A percentile compares a stretch with the other conserved stretches of the same genome.
Evolutionary conservation across 1,139 yeast species (phyloP).

Genomic region (Sugiyamaella xylanicola): DNA sequence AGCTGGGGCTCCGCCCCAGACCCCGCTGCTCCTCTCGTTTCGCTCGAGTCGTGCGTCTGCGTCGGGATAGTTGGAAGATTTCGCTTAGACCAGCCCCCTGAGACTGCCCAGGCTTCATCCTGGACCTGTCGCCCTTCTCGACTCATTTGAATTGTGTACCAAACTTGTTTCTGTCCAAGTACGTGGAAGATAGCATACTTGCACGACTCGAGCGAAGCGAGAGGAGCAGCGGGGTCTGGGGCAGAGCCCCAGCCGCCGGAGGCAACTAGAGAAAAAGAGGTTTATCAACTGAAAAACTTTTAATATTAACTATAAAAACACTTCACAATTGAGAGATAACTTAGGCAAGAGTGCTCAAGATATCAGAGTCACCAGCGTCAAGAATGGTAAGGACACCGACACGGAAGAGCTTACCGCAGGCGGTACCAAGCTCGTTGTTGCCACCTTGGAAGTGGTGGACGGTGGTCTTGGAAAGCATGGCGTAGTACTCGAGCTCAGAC

Average conservation of each 20-base stretch:
- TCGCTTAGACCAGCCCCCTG: no score
- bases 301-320: neutral
- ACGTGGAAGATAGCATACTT: no score
- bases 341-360: slow-evolving; percentile 56
- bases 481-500: slow-evolving; percentile 99
- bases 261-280: slow-evolving; percentile 4
- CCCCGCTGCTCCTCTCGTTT: no score
- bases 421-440: slow-evolving; percentile 99
- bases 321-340: neutral
- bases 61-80: no score
- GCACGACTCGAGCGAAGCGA: slow-evolving; percentile 10
- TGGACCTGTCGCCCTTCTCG: no score
- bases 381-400: slow-evolving; percentile 95
- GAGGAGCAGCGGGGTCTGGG: neutral
- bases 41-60: no score
- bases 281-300: neutral
- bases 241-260: slow-evolving; percentile 2
- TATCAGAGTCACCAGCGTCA: slow-evolving; percentile 99
- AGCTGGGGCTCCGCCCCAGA: no score
- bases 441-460: slow-evolving; percentile 99
- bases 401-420: slow-evolving; percentile 99
- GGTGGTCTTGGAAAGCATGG: slow-evolving; percentile 98
- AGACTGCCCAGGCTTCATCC: no score
- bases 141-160: no score
- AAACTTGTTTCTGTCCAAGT: no score